Evolutionary conservation across 164 flowering plant species (phyloP).

Genomic region (Paratinospora sagittata): DNA sequence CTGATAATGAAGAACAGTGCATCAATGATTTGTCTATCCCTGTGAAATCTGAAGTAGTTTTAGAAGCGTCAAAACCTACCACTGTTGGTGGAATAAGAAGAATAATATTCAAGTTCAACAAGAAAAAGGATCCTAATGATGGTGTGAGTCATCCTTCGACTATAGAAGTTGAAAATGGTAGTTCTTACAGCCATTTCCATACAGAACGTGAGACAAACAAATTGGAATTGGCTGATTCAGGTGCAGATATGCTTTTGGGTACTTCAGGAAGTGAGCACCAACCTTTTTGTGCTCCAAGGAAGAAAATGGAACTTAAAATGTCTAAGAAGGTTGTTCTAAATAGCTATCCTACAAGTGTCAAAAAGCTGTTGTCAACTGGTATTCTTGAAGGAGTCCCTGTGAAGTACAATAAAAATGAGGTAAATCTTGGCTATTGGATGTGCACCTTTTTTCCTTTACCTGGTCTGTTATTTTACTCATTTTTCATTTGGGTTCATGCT

Average conservation of each 20-base stretch:
- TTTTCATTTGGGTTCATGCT: not conserved
- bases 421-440: constrained; percentile 13
- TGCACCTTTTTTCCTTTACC: not conserved
- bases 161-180: not conserved
- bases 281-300: constrained; percentile 17
- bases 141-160: constrained; percentile 17
- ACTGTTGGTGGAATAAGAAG: constrained; percentile 31
- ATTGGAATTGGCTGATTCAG: constrained; percentile 26
- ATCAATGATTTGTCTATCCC: constrained; percentile 31
- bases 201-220: constrained; percentile 1
- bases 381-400: constrained; percentile 70
- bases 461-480: not conserved
- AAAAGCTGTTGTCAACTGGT: constrained; percentile 57
- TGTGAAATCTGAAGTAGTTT: constrained; percentile 27
- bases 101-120: constrained; percentile 34
- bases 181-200: constrained; percentile 6
- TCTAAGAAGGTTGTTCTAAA: constrained; percentile 42
- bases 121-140: constrained; percentile 7
- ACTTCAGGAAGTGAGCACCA: constrained; percentile 15
- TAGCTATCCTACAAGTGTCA: constrained; percentile 58
- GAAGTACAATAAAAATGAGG: constrained; percentile 56
- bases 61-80: constrained; percentile 14
- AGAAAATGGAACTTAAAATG: constrained; percentile 33
- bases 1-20: constrained; percentile 25
- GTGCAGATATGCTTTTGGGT: constrained; percentile 12